These are phyloP conservation scores for Penicillium sclerotigenum DNA, from an alignment of 2,329 filamentous ascomycete genomes.

Conservation along the genomic window DNA sequence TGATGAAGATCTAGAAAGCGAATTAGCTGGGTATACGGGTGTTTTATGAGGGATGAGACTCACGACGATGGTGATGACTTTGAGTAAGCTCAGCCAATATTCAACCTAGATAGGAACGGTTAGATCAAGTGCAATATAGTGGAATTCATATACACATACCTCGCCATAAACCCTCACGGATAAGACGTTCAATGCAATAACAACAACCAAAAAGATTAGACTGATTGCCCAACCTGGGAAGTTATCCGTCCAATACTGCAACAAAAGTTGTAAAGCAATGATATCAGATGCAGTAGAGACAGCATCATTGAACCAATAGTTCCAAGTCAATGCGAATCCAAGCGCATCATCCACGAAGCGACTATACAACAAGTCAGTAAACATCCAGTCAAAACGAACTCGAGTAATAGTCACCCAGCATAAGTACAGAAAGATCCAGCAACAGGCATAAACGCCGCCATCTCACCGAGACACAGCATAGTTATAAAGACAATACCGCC, in stretches of 20 bases:
- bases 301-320: constrained; percentile 64
- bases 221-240: constrained; percentile 64
- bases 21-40: constrained; percentile 14
- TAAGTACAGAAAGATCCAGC: constrained; percentile 56
- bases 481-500: constrained; percentile 58
- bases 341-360: constrained; percentile 46
- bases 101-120: constrained; percentile 30
- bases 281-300: constrained; percentile 60
- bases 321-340: constrained; percentile 47
- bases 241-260: constrained; percentile 61
- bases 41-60: constrained; percentile 11
- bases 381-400: neutral
- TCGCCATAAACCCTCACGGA: constrained; percentile 56
- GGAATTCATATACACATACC: constrained; percentile 27
- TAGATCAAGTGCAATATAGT: neutral
- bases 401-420: constrained; percentile 44
- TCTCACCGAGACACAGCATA: constrained; percentile 59
- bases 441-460: constrained; percentile 57
- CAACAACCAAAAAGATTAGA: constrained; percentile 58
- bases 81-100: constrained; percentile 43
- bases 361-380: constrained; percentile 20
- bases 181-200: constrained; percentile 54
- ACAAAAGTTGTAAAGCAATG: constrained; percentile 56
- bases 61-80: constrained; percentile 43
- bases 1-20: constrained; percentile 53